phyloP scores from a whole-genome alignment of 2,329 filamentous ascomycete species.

The Botryotinia calthae region DNA sequence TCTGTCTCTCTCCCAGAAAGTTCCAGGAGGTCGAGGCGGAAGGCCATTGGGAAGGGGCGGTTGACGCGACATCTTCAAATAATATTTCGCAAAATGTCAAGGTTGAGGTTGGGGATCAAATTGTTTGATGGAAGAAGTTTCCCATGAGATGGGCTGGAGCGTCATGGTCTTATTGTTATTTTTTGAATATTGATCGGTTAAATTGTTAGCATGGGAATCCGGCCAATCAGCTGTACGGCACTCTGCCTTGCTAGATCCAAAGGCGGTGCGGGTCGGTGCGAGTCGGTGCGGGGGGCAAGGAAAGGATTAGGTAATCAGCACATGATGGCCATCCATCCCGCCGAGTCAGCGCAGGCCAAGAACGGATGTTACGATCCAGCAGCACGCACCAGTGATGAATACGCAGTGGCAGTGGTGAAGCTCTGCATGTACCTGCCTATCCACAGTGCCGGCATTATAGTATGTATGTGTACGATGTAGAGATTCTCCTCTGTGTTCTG shows the following conservation, averaged over 20 bases:
- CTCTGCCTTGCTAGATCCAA: background rate
- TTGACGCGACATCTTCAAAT: constrained; percentile 32
- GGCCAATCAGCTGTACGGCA: background rate
- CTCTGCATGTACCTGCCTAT: too few relatives aligned
- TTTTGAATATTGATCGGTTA: background rate
- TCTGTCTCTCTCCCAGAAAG: background rate
- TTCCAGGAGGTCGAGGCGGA: constrained; percentile 27
- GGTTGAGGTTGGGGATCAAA: background rate
- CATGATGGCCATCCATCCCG: background rate
- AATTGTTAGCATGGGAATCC: background rate
- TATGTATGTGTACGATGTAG: too few relatives aligned
- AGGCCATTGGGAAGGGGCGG: constrained; percentile 34
- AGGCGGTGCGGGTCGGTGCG: background rate
- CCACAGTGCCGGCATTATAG: too few relatives aligned
- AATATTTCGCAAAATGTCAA: background rate
- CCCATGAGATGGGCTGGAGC: background rate
- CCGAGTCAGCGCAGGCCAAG: background rate
- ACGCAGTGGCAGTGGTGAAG: too few relatives aligned
- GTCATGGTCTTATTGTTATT: background rate
- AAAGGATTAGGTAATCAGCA: background rate
- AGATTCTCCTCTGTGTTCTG: background rate
- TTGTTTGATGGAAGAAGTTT: constrained; percentile 2
- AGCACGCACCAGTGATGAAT: too few relatives aligned
- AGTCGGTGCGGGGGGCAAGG: background rate
- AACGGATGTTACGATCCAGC: too few relatives aligned